phyloP scores from a whole-genome alignment of 2,329 filamentous ascomycete species.

The Penicillium decumbens region DNA sequence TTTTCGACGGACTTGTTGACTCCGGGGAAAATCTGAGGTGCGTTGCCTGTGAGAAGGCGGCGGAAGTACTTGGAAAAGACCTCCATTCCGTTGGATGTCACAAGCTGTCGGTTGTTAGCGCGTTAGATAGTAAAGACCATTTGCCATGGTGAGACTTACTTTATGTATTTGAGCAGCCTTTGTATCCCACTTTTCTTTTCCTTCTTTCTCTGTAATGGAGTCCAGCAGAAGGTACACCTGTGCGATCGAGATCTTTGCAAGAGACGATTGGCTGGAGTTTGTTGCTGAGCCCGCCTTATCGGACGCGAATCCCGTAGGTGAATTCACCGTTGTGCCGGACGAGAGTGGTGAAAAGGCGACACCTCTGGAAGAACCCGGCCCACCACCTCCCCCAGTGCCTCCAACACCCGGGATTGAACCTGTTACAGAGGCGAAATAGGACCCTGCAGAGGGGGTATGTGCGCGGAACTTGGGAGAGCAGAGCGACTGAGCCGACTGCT shows the following conservation, averaged over 20 bases:
- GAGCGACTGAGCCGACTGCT: constrained; percentile 52
- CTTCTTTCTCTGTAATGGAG: constrained; percentile 91
- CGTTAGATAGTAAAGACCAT: neutral
- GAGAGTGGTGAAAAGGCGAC: constrained; percentile 58
- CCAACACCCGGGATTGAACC: constrained; percentile 51
- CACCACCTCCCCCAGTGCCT: constrained; percentile 48
- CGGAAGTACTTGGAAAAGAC: constrained; percentile 94
- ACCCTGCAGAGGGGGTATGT: constrained; percentile 51
- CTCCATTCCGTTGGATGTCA: constrained; percentile 99
- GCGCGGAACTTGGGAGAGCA: constrained; percentile 54
- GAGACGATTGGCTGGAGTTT: constrained; percentile 53
- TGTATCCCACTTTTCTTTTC: constrained; percentile 82
- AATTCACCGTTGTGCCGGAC: constrained; percentile 52
- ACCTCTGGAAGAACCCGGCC: constrained; percentile 54
- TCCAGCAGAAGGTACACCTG: constrained; percentile 93
- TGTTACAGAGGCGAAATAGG: constrained; percentile 55
- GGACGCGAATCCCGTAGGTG: constrained; percentile 50
- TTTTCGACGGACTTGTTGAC: constrained; percentile 68
- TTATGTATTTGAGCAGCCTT: constrained; percentile 89
- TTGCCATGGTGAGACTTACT: constrained; percentile 52
- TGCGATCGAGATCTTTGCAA: constrained; percentile 90
- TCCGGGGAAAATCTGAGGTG: constrained; percentile 81
- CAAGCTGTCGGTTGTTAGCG: constrained; percentile 55
- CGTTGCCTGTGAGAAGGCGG: constrained; percentile 86
- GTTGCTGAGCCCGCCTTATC: constrained; percentile 44